Percentiles rank a stretch among this genome's conserved stretches.
Conservation (phyloP, 2,329 filamentous ascomycete species). For the Colletotrichum sp. region DNA sequence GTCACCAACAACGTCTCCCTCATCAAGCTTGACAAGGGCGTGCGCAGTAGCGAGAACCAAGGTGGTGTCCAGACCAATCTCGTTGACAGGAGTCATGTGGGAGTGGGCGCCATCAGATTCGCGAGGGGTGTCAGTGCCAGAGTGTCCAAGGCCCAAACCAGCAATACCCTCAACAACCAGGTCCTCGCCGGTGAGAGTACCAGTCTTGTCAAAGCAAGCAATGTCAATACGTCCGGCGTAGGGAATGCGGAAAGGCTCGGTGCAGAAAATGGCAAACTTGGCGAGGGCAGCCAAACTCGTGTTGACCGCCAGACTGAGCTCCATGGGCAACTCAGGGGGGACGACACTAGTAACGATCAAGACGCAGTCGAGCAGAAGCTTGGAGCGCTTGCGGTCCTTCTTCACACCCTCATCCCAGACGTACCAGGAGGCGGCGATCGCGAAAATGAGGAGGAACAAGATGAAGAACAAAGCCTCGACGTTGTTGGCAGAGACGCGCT, state of each 20-base stretch:
- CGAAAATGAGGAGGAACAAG: constrained; percentile 93
- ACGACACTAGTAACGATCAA: constrained; percentile 98
- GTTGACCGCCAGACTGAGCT: constrained; percentile 95
- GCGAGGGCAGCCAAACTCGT: constrained; percentile 93
- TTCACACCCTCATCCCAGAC: constrained; percentile 97
- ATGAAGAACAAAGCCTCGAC: constrained; percentile 97
- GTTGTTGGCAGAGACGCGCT: constrained; percentile 98
- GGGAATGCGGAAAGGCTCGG: constrained; percentile 97
- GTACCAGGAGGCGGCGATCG: constrained; percentile 97
- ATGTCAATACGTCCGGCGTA: constrained; percentile 95
- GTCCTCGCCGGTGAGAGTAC: constrained; percentile 94
- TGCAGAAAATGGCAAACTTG: constrained; percentile 97
- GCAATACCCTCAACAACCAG: constrained; percentile 97
- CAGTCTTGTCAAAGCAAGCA: constrained; percentile 98
- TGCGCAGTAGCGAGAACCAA: constrained; percentile 94
- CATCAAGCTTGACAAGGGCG: constrained; percentile 92
- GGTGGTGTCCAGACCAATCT: constrained; percentile 80
- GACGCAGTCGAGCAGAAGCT: constrained; percentile 94
- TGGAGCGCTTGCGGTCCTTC: constrained; percentile 94
- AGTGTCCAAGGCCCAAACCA: constrained; percentile 76
- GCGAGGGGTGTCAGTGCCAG: constrained; percentile 65
- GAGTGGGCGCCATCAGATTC: constrained; percentile 85
- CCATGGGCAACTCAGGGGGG: constrained; percentile 98
- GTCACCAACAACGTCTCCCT: constrained; percentile 96
- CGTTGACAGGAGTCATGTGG: constrained; percentile 72